Evolutionary conservation across 345 rosid genomes (phyloP).

Genomic region (Pseudoturritis turrita): DNA sequence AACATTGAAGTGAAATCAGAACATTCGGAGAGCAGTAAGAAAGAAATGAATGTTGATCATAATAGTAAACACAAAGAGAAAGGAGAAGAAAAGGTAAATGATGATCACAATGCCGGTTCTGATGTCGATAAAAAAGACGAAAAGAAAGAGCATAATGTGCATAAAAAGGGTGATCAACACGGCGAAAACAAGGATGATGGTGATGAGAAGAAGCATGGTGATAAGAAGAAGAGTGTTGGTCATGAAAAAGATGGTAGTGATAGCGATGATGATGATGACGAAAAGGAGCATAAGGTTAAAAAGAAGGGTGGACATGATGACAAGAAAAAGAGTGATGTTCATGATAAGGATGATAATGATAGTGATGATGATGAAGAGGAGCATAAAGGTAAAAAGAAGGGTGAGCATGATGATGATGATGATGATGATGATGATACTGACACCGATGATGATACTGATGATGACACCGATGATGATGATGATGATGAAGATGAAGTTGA

Average conservation of each 20-base stretch:
- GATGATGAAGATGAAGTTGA: constrained; percentile 29
- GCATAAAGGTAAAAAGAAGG: constrained; percentile 1
- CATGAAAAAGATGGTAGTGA: not conserved
- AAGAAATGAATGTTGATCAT: not conserved
- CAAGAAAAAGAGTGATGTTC: not conserved
- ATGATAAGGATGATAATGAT: not conserved
- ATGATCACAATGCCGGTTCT: constrained; percentile 2
- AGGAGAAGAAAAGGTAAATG: not conserved
- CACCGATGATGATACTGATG: not conserved
- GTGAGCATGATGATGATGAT: constrained; percentile 11
- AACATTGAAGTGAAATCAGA: constrained; percentile 10
- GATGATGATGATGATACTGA: constrained; percentile 13
- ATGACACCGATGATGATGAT: not conserved
- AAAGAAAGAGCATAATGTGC: constrained; percentile 5
- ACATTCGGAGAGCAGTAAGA: constrained; percentile 1
- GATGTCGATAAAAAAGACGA: not conserved
- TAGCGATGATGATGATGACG: not conserved
- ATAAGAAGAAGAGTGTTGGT: constrained; percentile 24
- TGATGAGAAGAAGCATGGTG: not conserved
- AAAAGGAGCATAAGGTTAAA: not conserved
- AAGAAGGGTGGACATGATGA: not conserved
- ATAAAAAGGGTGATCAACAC: not conserved
- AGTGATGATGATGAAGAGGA: not conserved
- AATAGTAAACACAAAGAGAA: constrained; percentile 7
- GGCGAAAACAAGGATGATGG: not conserved